These are phyloP conservation scores for Chlamydomonas asymmetrica DNA, from an alignment of 139 green algal genomes.

Conservation along the genomic window DNA sequence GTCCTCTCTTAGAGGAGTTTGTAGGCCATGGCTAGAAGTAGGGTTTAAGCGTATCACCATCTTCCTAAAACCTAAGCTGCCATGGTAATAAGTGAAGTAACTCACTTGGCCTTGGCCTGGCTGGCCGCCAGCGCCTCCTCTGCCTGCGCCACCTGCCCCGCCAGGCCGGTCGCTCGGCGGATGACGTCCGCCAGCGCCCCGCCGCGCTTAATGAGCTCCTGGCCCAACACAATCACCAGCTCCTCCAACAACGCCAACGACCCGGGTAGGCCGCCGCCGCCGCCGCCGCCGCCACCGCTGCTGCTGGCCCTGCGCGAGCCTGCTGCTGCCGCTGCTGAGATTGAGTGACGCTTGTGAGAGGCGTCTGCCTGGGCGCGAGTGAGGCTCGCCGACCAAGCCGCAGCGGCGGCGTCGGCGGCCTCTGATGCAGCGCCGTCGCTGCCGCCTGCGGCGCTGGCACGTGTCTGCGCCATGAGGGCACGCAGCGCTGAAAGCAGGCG, in stretches of 20 bases:
- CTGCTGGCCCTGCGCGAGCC: neutral
- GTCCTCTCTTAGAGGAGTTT: too few species aligned
- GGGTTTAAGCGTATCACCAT: too few species aligned
- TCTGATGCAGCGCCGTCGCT: too few species aligned
- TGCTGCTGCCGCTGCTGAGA: neutral
- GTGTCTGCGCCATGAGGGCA: constrained; percentile 8
- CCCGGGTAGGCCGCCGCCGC: too few species aligned
- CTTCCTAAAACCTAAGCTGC: too few species aligned
- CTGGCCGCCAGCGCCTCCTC: constrained; percentile 24
- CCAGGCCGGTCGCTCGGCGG: neutral
- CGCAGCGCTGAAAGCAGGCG: constrained; percentile 20
- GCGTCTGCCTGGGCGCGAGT: too few species aligned
- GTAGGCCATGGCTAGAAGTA: too few species aligned
- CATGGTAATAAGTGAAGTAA: too few species aligned
- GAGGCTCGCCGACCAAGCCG: too few species aligned
- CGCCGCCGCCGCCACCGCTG: too few species aligned
- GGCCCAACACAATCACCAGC: constrained; percentile 5
- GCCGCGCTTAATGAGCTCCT: constrained; percentile 20
- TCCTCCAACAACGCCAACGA: neutral
- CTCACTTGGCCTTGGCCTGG: constrained; percentile 19
- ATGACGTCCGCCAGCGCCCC: neutral
- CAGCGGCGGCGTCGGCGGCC: too few species aligned
- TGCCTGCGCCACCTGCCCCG: constrained; percentile 12
- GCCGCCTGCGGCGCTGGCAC: neutral
- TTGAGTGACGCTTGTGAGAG: neutral